Evolutionary conservation across 306 rosid species (phyloP), one percentile per base, ranked within the genome.

Genomic region (barrel medic (Medicago truncatula)): DNA sequence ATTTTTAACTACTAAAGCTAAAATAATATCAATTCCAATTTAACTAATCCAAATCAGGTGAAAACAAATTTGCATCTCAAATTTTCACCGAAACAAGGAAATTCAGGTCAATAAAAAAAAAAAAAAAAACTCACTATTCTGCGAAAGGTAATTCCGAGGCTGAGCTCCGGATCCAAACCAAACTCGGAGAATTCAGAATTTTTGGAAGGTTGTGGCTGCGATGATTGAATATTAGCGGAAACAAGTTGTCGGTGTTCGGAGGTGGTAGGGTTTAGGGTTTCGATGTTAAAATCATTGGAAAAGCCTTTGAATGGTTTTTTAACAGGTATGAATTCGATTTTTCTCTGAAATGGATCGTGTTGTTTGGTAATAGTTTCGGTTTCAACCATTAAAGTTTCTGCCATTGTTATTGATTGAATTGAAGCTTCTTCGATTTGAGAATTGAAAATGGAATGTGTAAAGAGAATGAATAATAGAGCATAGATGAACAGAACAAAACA

Each of bases 131-230:
- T 92, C 75, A 95, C 99, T 67, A 95, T 96, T 82, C 88, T 88
- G 36, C 98, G 86, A 69, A 83, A 75, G 20, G 99, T 89, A 54
- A 89, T 90, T 8, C 90, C 92, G 23, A 96, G 80, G 80, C 91
- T 85, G 83, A 96, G 91, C 85, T 96, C 99, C 23, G 97, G 96
- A 87, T 96, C 99, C 85, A 90, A 84, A 70, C 92, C 97, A 60
- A 41, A 71, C 15, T 95, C 97, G 16, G 78, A 71, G 47, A 76
- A 76, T 73, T 92, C 99, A 8, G 92, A 80, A 67, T 83, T 96
- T 71, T 84, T 90, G 11, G 83, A 74, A 5, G 75, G 76, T 12
- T 62, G 41, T 14, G 31, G 31, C 4, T 28, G 31, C 56, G 71
- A 10, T 28, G 82, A 71, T 2, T 14, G 13, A 17, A 43, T 49